A percentile compares a stretch with the other conserved stretches of the same genome.
phyloP scores from a whole-genome alignment of 768 basidiomycete species.

The Amanita inopinata region DNA sequence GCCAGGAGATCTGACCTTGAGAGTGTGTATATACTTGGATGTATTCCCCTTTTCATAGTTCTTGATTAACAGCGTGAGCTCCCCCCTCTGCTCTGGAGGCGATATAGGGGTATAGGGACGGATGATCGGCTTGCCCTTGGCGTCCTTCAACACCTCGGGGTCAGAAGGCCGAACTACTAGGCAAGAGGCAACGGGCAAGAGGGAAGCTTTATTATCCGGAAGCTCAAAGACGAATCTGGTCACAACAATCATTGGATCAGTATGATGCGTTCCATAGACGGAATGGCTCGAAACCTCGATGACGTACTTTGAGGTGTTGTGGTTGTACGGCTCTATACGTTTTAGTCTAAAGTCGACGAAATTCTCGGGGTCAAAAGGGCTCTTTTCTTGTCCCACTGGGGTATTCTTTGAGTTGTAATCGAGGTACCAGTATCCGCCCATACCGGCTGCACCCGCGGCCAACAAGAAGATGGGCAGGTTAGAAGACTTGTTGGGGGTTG shows the following conservation, averaged over 20 bases:
- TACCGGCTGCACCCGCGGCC: slow-evolving; percentile 35
- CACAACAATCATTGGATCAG: neutral
- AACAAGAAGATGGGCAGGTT: slow-evolving; percentile 39
- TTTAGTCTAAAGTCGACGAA: slow-evolving; percentile 79
- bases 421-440: slow-evolving; percentile 43
- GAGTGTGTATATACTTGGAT: slow-evolving; percentile 70
- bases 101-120: slow-evolving; percentile 95
- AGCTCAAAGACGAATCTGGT: slow-evolving; percentile 71
- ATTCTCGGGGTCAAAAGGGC: slow-evolving; percentile 65
- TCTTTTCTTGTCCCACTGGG: slow-evolving; percentile 41
- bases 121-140: slow-evolving; percentile 79
- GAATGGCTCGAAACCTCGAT: no score
- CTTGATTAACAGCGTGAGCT: slow-evolving; percentile 78
- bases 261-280: no score
- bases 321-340: slow-evolving; percentile 79
- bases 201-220: slow-evolving; percentile 66
- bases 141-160: slow-evolving; percentile 51
- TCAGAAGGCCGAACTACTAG: slow-evolving; percentile 70
- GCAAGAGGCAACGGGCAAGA: slow-evolving; percentile 72
- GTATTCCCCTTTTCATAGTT: slow-evolving; percentile 75
- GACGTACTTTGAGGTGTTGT: slow-evolving; percentile 78
- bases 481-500: slow-evolving; percentile 34
- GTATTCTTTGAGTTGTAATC: slow-evolving; percentile 19
- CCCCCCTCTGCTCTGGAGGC: slow-evolving; percentile 60
- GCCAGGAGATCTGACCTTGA: slow-evolving; percentile 37